phyloP scores from a whole-genome alignment of 78 protist genomes.

The Dictyostelium intermedium region DNA sequence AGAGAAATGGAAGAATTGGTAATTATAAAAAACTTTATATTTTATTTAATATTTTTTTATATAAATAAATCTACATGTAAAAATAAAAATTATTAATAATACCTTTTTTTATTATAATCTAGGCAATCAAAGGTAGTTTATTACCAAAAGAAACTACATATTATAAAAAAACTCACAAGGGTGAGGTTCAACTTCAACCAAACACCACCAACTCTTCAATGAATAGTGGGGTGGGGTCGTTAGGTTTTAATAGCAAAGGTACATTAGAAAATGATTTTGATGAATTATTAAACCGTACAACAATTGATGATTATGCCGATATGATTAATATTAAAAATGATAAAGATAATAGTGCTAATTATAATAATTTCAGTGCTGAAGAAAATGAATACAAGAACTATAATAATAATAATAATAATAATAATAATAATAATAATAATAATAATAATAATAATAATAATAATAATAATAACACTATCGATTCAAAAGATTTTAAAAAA shows the following conservation, averaged over 20 bases:
- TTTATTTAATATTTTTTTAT: not conserved
- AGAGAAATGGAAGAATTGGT: not conserved
- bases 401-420: too few relatives aligned
- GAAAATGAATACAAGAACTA: too few relatives aligned
- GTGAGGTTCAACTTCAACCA: not conserved
- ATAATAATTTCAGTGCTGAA: too few relatives aligned
- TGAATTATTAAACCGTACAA: not conserved
- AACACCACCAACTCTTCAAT: not conserved
- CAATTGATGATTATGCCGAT: not conserved
- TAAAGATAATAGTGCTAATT: not conserved
- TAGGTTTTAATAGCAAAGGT: not conserved
- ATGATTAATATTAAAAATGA: not conserved
- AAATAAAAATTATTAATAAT: too few relatives aligned
- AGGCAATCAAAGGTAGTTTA: not conserved
- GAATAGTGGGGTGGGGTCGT: not conserved
- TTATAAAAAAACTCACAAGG: constrained; percentile 2
- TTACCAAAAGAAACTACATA: not conserved
- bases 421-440: too few relatives aligned
- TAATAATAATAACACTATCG: not conserved
- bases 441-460: not conserved
- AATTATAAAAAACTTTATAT: not conserved
- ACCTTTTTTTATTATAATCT: not conserved
- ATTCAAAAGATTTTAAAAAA: not conserved
- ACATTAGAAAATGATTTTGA: not conserved
- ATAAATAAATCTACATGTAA: too few relatives aligned